Evolutionary conservation across 345 rosid genomes (phyloP).

Genomic region (Murraya koenigii): DNA sequence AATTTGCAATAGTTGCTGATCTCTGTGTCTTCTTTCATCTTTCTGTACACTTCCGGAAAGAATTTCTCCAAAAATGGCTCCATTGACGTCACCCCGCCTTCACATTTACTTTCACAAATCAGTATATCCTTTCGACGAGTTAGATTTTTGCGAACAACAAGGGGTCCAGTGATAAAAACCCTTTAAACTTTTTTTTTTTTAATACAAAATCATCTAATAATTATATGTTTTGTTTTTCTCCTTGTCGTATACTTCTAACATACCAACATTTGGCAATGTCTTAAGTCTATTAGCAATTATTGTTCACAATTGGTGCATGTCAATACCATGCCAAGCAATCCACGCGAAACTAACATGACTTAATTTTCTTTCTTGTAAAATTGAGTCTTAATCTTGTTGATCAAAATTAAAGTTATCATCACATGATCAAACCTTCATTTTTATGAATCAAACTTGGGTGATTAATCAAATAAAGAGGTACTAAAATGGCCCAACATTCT

Average conservation of each 20-base stretch:
- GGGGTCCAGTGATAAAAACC: no score
- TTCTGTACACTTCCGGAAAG: constrained; percentile 50
- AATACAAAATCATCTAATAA: no score
- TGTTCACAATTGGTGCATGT: neutral
- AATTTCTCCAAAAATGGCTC: constrained; percentile 58
- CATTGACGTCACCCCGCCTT: constrained; percentile 89
- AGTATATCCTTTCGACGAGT: neutral
- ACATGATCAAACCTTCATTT: no score
- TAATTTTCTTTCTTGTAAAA: no score
- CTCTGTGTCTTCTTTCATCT: constrained; percentile 46
- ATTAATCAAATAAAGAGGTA: no score
- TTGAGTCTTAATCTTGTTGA: no score
- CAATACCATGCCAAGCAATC: neutral
- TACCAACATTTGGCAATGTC: neutral
- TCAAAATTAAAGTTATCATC: no score
- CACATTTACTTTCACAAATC: neutral
- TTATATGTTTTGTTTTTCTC: neutral
- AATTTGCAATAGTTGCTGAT: constrained; percentile 73
- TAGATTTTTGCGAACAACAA: no score
- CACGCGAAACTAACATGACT: no score
- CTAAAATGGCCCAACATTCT: no score
- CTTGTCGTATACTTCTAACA: neutral
- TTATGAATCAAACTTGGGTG: no score
- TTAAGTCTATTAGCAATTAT: neutral
- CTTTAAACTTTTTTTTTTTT: no score